Base-by-base conservation (phyloP, 257 asterid genomes). In the Fraxinus excelsior region DNA sequence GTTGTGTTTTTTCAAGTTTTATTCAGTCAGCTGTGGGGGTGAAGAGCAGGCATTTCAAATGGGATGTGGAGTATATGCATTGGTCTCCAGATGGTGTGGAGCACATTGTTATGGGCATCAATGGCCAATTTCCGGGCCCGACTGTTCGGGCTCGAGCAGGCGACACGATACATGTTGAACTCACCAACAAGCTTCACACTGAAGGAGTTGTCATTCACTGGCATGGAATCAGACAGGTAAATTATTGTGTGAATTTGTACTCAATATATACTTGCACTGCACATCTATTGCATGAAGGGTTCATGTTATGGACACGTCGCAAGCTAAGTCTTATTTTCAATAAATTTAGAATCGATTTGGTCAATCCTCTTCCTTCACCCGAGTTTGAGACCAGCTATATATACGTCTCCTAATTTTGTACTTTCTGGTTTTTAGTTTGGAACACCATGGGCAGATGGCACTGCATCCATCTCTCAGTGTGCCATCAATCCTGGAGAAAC, bases 371-470 rank as follows among this genome's bases (percentile, higher is more conserved):
- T 2, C 3, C 49, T 42, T 42, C 53, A 44, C 53, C 53, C 6
- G 19, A 44, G 62, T 19, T 51, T 51, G 23, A 51, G 8, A 16
- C 62, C 2, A 1, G 23, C 23, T 18, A 51, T 5, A 51, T 18
- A 5, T 51, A 51, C 21, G 10, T 51, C 25, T 62, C 8, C 18
- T 62, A 25, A 23, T 69, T 67, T 32, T 65, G 9, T 46, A 21
- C 28, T 38, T 66, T 42, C 13, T 37, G 13, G 34, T 31, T 72
- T 77, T 64, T 88, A 92, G 98, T 35, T 82, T 71, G 96, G 91
- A 71, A 94, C 98, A 11, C 98, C 98, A 40, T 94, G 98, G 97
- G 96, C 97, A 10, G 98, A 94, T 83, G 98, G 98, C 34, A 82
- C 98, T 5, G 94, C 96, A 65, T 85, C 90, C 0, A 90, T 94